Evolutionary conservation across 768 basidiomycete genomes (phyloP), one percentile per base, ranked within the genome.

Genomic region (Pisolithus marmoratus): DNA sequence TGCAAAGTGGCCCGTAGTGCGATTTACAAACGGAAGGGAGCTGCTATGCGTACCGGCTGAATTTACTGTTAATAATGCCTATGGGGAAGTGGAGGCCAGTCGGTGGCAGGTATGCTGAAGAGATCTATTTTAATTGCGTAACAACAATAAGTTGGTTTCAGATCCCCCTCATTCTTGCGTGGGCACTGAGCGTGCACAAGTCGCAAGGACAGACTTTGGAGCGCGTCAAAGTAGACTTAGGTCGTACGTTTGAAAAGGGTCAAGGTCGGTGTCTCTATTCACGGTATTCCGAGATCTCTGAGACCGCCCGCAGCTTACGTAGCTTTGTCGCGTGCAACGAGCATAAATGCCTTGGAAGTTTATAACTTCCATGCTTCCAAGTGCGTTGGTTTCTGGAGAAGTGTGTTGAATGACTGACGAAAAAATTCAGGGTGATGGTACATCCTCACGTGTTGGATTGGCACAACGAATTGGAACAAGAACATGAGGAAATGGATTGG

Each of bases 121-220:
- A 26, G 43, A 2, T 31, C 19, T 19, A 11, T 15, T 22, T 37
- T 20, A 36, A 19, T 14, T 46, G 19, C 29, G 20, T 26, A n/a
- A 9, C 46, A 5, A 20, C 15, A 9, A 20, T 9, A 22, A 14
- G 22, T 34, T 45, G 26, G 38, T 56, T 27, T 36, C 29, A 81
- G 78, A 57, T 84, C 8, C 80, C 81, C 2, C 58, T 86, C 5
- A 83, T 84, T 47, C 70, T 92, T n/a, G 84, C 92, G 0, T 94
- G 90, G 87, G 90, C 91, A 0, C 74, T 94, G 63, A 86, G 84
- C 45, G 83, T 94, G 34, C 90, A 94, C 70, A 94, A 94, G 63
- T 86, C 85, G 5, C 93, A 95, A 37, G 93, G 93, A 0, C 92
- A 94, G 66, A 94, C 93, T 0, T 70, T 95, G 41, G 81, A 90